Evolutionary conservation across 2,329 filamentous ascomycete species (phyloP), one percentile per base, ranked within the genome.

Genomic region (Chrysosporium keratinophilum): DNA sequence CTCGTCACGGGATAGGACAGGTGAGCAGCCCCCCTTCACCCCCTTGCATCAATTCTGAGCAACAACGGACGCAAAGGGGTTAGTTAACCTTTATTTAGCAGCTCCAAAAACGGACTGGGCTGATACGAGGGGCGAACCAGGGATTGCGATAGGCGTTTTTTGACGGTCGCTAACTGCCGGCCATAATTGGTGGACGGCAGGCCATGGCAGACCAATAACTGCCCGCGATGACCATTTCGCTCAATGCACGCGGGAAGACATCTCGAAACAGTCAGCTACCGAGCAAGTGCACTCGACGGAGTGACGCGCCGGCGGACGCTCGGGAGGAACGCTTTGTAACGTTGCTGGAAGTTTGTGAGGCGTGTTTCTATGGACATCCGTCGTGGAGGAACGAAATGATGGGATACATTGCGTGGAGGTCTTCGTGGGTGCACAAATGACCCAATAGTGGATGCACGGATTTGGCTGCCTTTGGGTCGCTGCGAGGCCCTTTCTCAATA

Each of bases 61-160:
- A 28, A 49, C 35, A n/a, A 15, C 14, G 17, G 46, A 28, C 19
- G 23, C 19, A 17, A 42, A 34, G 3, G 31, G 12, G 12, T 19
- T n/a, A 14, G 40, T 44, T 28, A 23, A 23, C 49, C 49, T 51
- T 51, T 51, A 44, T 51, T 51, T 51, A 50, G 48, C 23, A 28
- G 7, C 23, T 7, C 23, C 23, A 28, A 28, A n/a, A 28, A 28
- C 7, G 23, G 23, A 28, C 23, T 28, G 23, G 23, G 7, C 23
- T 28, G 23, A 51, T 51, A 51, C 49, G 49, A 51, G 49, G 19
- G 40, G 49, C 49, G 49, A 37, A 51, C 40, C 49, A 51, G 17
- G 20, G 37, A 33, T 15, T 1, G 23, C 23, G 28, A 33, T 20
- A 31, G 40, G n/a, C 37, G 15, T 15, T 23, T 37, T 37, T 28